Percentiles rank a stretch among this genome's conserved stretches.
phyloP scores from a whole-genome alignment of 139 green algal genomes.

The Desmodesmus armatus region DNA sequence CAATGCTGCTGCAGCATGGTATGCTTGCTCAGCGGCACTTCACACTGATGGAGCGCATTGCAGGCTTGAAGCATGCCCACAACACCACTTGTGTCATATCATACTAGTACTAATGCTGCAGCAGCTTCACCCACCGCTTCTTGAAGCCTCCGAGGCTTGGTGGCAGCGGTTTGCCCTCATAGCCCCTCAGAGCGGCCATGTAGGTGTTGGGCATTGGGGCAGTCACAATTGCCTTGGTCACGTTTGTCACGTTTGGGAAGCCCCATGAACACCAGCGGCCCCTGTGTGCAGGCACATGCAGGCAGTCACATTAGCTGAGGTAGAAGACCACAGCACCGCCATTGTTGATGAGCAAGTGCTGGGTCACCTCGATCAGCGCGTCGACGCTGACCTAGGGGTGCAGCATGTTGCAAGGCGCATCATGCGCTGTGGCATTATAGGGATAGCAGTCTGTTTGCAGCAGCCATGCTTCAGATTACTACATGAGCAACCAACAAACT shows the following conservation, averaged over 20 bases:
- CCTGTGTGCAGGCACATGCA: no score
- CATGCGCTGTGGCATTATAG: no score
- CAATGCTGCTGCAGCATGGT: not conserved
- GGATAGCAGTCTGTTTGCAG: no score
- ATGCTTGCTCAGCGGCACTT: not conserved
- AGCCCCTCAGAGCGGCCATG: constrained; percentile 32
- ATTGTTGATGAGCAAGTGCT: not conserved
- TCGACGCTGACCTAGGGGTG: no score
- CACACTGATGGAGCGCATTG: not conserved
- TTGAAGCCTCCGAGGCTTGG: constrained; percentile 6
- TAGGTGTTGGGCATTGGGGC: constrained; percentile 2
- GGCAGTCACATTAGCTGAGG: no score
- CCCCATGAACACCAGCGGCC: constrained; percentile 28
- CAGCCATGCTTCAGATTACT: no score
- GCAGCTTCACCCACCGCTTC: constrained; percentile 11
- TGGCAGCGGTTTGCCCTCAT: constrained; percentile 41
- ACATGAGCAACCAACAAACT: no score
- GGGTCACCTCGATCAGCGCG: no score
- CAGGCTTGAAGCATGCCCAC: not conserved
- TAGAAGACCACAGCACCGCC: not conserved
- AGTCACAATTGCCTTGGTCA: not conserved
- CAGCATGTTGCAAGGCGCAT: no score
- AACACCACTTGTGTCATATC: not conserved
- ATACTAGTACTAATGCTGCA: not conserved
- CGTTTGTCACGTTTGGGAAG: constrained; percentile 5